Evolutionary conservation across 257 asterid species (phyloP).

Genomic region (Linderniella brevidens): DNA sequence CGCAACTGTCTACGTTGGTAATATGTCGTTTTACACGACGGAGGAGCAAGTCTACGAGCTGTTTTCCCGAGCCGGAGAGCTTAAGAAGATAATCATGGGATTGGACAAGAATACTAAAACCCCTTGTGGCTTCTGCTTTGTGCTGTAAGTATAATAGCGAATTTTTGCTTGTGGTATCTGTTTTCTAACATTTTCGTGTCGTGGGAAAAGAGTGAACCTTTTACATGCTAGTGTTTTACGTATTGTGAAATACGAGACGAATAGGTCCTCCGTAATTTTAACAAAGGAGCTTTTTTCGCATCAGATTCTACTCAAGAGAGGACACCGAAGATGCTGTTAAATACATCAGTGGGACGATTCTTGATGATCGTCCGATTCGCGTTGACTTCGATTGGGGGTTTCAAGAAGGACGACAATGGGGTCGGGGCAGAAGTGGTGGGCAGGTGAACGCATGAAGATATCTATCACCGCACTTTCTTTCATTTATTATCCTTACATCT

Average conservation of each 20-base stretch:
- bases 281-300: slow-evolving; percentile 5
- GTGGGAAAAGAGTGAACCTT: not conserved
- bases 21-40: slow-evolving; percentile 91
- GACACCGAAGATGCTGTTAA: slow-evolving; percentile 87
- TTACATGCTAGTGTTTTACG: no score
- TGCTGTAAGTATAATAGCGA: slow-evolving; percentile 25
- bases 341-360: slow-evolving; percentile 90
- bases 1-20: slow-evolving; percentile 70
- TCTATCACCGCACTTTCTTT: slow-evolving; percentile 4
- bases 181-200: not conserved
- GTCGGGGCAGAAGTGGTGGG: slow-evolving; percentile 97
- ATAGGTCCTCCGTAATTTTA: no score
- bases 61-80: slow-evolving; percentile 84
- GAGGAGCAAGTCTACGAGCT: slow-evolving; percentile 97
- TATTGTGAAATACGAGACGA: no score
- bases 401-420: slow-evolving; percentile 98
- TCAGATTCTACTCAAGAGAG: slow-evolving; percentile 92
- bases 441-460: slow-evolving; percentile 35
- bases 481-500: slow-evolving; percentile 3
- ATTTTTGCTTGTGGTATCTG: not conserved
- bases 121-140: slow-evolving; percentile 95
- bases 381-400: slow-evolving; percentile 99
- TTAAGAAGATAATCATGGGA: slow-evolving; percentile 88
- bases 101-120: slow-evolving; percentile 87
- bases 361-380: slow-evolving; percentile 98